These are phyloP conservation scores for Acer negundo DNA, from an alignment of 345 rosid genomes.

Conservation along the genomic window DNA sequence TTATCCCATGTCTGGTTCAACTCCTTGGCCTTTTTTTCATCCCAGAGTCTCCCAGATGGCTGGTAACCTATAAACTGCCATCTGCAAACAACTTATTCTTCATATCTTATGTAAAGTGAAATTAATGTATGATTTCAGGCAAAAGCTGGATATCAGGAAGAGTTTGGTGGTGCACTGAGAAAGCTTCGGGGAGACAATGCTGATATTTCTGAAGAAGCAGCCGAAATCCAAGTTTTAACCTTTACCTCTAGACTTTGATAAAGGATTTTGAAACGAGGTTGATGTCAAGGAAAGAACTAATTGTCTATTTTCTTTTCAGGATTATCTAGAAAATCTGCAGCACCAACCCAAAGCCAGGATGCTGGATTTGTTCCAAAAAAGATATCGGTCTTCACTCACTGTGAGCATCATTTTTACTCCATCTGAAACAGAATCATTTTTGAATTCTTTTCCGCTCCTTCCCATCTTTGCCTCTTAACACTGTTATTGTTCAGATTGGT, in stretches of 20 bases:
- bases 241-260: background rate
- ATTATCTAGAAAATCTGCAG: background rate
- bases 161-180: slow-evolving; percentile 7
- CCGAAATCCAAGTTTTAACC: slow-evolving; percentile 2
- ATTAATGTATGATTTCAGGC: slow-evolving; percentile 46
- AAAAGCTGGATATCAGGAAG: slow-evolving; percentile 43
- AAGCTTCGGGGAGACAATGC: slow-evolving; percentile 1
- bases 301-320: background rate
- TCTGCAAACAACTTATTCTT: background rate
- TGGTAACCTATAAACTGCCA: slow-evolving; percentile 41
- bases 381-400: background rate
- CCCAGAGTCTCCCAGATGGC: slow-evolving; percentile 94
- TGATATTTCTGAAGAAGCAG: slow-evolving; percentile 1
- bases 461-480: background rate
- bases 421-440: background rate
- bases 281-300: background rate
- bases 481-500: background rate
- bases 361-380: background rate
- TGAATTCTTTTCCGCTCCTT: background rate
- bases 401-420: background rate
- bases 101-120: background rate
- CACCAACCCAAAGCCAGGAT: background rate
- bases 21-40: slow-evolving; percentile 65
- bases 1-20: slow-evolving; percentile 65
- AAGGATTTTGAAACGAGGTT: background rate